Conservation (phyloP, 306 rosid genomes). For the Urtica urens region DNA sequence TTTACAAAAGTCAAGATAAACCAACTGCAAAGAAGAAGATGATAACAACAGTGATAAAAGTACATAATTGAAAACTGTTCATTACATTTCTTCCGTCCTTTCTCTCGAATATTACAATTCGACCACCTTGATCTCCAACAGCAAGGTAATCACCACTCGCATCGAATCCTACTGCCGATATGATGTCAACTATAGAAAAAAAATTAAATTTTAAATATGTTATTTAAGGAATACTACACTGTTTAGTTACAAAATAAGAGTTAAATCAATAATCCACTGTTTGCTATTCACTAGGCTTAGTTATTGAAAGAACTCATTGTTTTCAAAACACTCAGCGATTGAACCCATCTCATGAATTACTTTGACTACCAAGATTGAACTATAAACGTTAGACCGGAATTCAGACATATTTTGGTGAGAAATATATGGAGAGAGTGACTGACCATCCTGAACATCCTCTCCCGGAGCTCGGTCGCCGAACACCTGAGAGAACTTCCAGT, state of each 20-base stretch:
- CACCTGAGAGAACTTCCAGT: conserved; percentile 43
- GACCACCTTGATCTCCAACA: conserved; percentile 67
- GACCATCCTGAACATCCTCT: conserved; percentile 37
- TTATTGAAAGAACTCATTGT: too few species aligned
- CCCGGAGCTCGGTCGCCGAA: conserved; percentile 39
- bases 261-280: too few species aligned
- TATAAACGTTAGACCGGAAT: too few species aligned
- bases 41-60: conserved; percentile 10
- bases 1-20: conserved; percentile 35
- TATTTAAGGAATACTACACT: too few species aligned
- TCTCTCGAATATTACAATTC: conserved; percentile 46
- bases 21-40: conserved; percentile 9
- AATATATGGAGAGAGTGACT: too few species aligned
- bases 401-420: too few species aligned
- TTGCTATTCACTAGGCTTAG: too few species aligned
- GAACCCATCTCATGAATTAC: too few species aligned
- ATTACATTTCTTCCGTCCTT: conserved; percentile 38
- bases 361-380: too few species aligned
- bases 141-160: conserved; percentile 62
- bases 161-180: conserved; percentile 45
- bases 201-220: too few species aligned
- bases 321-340: too few species aligned
- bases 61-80: background rate
- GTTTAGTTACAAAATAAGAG: too few species aligned
- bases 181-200: conserved; percentile 37